Evolutionary conservation across 805 yeast genomes (phyloP).

Genomic region (Candida awuae): DNA sequence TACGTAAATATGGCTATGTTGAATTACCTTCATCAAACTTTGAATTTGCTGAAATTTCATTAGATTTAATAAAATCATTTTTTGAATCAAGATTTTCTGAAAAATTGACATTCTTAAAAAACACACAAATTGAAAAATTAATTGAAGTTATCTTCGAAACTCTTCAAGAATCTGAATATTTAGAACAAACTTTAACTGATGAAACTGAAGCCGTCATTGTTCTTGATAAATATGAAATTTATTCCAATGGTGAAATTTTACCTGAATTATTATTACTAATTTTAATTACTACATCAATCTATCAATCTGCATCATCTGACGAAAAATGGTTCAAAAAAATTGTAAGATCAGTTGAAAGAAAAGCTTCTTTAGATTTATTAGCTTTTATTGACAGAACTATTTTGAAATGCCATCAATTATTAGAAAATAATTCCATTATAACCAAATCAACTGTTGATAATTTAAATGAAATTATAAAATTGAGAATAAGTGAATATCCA

Average conservation of each 20-base stretch:
- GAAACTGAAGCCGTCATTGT: conserved; percentile 30
- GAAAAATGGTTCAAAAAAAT: conserved; percentile 27
- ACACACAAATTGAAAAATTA: conserved; percentile 12
- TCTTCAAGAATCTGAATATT: conserved; percentile 28
- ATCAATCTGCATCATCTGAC: conserved; percentile 26
- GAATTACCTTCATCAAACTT: conserved; percentile 60
- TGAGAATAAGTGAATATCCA: conserved; percentile 44
- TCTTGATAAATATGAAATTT: conserved; percentile 57
- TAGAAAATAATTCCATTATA: conserved; percentile 39
- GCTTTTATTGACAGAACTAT: conserved; percentile 40
- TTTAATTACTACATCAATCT: conserved; percentile 40
- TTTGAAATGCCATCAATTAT: conserved; percentile 53
- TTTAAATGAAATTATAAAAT: conserved; percentile 28
- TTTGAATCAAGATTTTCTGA: conserved; percentile 25
- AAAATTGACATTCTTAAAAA: conserved; percentile 14
- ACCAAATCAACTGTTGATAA: conserved; percentile 31
- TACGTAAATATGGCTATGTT: conserved; percentile 87
- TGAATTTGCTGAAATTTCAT: conserved; percentile 74
- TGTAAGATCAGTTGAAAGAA: conserved; percentile 15
- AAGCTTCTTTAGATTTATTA: conserved; percentile 22
- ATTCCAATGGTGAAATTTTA: conserved; percentile 44
- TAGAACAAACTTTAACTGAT: conserved; percentile 27
- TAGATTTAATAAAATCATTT: conserved; percentile 33
- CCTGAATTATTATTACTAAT: conserved; percentile 51
- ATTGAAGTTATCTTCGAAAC: conserved; percentile 33